phyloP scores from a whole-genome alignment of 352 stramenopile species.

The Globisporangium abappressorium region DNA sequence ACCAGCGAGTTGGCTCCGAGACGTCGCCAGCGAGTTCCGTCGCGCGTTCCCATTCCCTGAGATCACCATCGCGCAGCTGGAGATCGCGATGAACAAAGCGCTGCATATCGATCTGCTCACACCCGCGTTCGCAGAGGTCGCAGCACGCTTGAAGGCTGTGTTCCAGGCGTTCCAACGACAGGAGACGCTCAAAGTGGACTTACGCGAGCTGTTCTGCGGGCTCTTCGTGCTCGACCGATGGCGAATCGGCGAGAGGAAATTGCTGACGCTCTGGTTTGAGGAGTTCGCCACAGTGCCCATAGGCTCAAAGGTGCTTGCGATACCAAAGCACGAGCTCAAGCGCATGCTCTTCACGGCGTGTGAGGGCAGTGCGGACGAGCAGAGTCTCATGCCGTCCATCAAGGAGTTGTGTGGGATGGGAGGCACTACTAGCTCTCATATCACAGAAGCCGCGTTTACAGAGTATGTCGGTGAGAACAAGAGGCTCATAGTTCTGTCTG shows the following conservation, averaged over 20 bases:
- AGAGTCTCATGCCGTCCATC: constrained; percentile 31
- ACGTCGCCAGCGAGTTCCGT: constrained; percentile 31
- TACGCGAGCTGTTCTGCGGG: constrained; percentile 42
- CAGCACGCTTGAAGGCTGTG: constrained; percentile 21
- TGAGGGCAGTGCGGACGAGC: constrained; percentile 37
- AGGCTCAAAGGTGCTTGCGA: constrained; percentile 6
- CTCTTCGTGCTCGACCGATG: constrained; percentile 51
- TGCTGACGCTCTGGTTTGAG: constrained; percentile 53
- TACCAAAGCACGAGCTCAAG: constrained; percentile 25
- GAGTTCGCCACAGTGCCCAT: constrained; percentile 33
- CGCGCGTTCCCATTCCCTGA: constrained; percentile 22
- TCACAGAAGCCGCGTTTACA: constrained; percentile 18
- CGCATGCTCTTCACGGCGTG: constrained; percentile 37
- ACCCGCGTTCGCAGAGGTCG: constrained; percentile 11
- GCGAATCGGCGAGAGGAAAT: constrained; percentile 37
- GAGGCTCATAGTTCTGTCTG: background rate
- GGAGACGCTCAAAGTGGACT: constrained; percentile 29
- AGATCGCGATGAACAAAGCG: constrained; percentile 30
- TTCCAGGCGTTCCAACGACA: constrained; percentile 35
- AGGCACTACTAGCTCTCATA: constrained; percentile 1
- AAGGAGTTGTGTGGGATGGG: constrained; percentile 12
- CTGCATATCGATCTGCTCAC: constrained; percentile 23
- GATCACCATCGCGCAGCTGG: constrained; percentile 37
- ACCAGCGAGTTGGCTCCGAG: constrained; percentile 25
- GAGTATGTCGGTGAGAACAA: constrained; percentile 22